Base-by-base conservation (phyloP, 805 yeast genomes). In the Metschnikowia lunata region DNA sequence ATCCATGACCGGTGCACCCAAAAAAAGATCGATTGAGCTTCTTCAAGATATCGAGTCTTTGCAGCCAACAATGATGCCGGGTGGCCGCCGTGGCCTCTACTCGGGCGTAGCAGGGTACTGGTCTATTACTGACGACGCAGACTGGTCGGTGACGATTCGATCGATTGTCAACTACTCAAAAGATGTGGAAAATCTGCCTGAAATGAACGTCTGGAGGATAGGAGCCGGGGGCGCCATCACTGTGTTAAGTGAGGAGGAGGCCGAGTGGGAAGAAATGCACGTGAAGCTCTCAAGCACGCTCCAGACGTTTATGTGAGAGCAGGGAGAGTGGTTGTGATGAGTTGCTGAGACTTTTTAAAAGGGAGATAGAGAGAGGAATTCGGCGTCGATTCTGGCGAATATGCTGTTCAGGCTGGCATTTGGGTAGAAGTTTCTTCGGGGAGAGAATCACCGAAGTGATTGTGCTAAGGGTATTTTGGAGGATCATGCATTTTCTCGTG, bases 161-260 rank as follows among this genome's bases (percentile, higher is more conserved):
- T 87, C 96, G 1, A 72, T 88, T 41, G 88, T 80, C 61, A 77
- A 78, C 46, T 86, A 88, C 60, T 58, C 66, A 23, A 67, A 74
- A 31, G 88, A 82, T 52, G 41, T 47, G 8, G 62, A 56, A 13
- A 61, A 68, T 38, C 49, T 43, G n/a, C 45, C 34, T 4, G 40
- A 30, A 10, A 42, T 39, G 18, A 58, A 61, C 8, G 57, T 67
- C 6, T 93, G 96, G 95, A 72, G 88, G 49, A 79, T 91, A 43
- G 99, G 99, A 1, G 99, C 99, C 7, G 99, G 99, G 12, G 99
- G 99, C 4, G 99, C 98, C 13, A 82, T 93, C 36, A 93, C 98
- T 0, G 90, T 89, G 2, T 69, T 93, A 48, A 88, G 97, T 59
- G 80, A 87, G 26, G 69, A 73, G n/a, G 79, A 78, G 23, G 91